phyloP scores from a whole-genome alignment of 1,284 basidiomycete species.

The Phylloboletellus chloephorus region DNA sequence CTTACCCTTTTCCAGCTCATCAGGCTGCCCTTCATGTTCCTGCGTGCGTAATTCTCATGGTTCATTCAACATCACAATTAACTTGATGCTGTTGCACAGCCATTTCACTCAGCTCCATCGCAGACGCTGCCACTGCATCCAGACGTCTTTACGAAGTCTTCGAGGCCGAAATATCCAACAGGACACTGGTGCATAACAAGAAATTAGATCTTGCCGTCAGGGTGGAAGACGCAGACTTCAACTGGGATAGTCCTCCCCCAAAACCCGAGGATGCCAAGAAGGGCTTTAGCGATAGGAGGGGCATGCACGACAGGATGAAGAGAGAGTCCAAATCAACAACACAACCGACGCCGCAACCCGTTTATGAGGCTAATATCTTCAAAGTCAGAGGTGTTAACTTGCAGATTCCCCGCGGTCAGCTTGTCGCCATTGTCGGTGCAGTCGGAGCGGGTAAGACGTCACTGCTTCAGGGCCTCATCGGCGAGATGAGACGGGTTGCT shows the following conservation, averaged over 20 bases:
- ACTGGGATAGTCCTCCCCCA: conserved; percentile 77
- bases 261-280: conserved; percentile 36
- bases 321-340: conserved; percentile 1
- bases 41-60: conserved; percentile 24
- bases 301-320: conserved; percentile 3
- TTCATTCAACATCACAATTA: background rate
- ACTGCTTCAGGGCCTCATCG: conserved; percentile 71
- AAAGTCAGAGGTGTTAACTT: conserved; percentile 50
- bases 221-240: conserved; percentile 67
- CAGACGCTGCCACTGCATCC: conserved; percentile 77
- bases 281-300: conserved; percentile 4
- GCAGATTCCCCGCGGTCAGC: conserved; percentile 61
- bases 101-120: conserved; percentile 67
- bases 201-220: conserved; percentile 58
- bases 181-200: conserved; percentile 46
- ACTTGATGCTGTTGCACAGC: conserved; percentile 38
- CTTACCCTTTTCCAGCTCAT: conserved; percentile 79
- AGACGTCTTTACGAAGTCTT: conserved; percentile 66
- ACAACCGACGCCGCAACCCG: background rate
- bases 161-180: conserved; percentile 68
- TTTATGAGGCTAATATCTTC: conserved; percentile 18
- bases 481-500: conserved; percentile 67
- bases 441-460: conserved; percentile 66
- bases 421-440: conserved; percentile 77
- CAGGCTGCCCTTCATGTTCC: conserved; percentile 70